Conservation (phyloP, 2,329 filamentous ascomycete species). For the Fusarium penzigii region DNA sequence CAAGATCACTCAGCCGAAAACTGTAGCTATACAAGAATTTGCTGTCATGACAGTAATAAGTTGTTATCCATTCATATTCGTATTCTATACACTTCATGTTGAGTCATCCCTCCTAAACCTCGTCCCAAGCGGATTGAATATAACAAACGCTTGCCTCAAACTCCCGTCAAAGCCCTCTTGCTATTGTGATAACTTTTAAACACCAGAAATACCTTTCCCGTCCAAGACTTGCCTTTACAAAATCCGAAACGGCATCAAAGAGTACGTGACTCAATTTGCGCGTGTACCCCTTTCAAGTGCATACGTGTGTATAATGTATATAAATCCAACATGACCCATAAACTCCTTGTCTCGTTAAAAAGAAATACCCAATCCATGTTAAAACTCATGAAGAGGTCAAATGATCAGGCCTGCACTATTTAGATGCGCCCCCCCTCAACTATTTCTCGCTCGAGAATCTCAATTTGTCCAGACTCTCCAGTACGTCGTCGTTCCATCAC, state of each 20-base stretch:
- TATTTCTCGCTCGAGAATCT: constrained; percentile 65
- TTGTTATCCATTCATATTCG: neutral
- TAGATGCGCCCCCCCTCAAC: constrained; percentile 57
- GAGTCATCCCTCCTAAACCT: neutral
- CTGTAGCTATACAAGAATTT: too few relatives aligned
- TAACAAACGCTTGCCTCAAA: neutral
- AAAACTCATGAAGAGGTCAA: neutral
- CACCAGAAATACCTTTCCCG: neutral
- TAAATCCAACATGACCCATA: constrained; percentile 8
- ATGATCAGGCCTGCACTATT: constrained; percentile 1
- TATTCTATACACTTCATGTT: neutral
- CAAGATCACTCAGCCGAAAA: too few relatives aligned
- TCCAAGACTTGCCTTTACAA: neutral
- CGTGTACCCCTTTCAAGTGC: neutral
- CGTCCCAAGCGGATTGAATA: neutral
- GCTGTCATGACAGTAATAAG: too few relatives aligned
- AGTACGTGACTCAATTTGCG: neutral
- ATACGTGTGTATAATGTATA: constrained; percentile 10
- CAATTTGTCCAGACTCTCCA: constrained; percentile 63
- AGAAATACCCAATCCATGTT: neutral
- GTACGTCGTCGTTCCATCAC: constrained; percentile 69
- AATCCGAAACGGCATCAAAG: neutral
- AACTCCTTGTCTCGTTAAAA: constrained; percentile 13
- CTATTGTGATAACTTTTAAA: neutral
- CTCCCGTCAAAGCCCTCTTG: neutral